Evolutionary conservation across 2,329 filamentous ascomycete species (phyloP).

Genomic region (Cladophialophora chaetospira): DNA sequence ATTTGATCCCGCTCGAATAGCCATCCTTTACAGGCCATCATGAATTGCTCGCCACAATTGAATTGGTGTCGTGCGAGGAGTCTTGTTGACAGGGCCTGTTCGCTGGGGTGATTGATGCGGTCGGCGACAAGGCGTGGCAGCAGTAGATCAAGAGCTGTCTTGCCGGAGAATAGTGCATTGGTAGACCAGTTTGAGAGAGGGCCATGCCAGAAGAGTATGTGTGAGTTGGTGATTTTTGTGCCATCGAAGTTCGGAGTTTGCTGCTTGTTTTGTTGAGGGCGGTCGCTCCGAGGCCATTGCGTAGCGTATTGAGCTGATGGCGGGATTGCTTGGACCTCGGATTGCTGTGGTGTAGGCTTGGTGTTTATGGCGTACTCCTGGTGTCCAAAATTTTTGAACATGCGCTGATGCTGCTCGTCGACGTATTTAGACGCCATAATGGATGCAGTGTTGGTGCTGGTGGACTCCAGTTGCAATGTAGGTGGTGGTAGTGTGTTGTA

Average conservation of each 20-base stretch:
- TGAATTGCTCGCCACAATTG: conserved; percentile 23
- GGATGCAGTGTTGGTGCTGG: too few relatives aligned
- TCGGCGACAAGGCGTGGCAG: conserved; percentile 4
- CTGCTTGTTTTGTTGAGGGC: too few relatives aligned
- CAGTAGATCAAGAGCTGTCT: conserved; percentile 5
- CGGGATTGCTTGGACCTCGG: too few relatives aligned
- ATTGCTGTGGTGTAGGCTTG: too few relatives aligned
- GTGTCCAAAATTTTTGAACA: too few relatives aligned
- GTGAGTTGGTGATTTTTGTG: conserved; percentile 61
- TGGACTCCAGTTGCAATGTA: too few relatives aligned
- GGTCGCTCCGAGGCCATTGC: too few relatives aligned
- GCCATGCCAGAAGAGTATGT: conserved; percentile 88
- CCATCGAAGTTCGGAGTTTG: not conserved
- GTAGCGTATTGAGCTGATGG: too few relatives aligned
- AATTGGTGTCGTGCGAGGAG: conserved; percentile 16
- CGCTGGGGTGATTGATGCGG: conserved; percentile 9
- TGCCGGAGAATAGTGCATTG: conserved; percentile 4
- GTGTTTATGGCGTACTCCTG: too few relatives aligned
- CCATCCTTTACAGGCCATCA: conserved; percentile 27
- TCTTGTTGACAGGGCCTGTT: not conserved
- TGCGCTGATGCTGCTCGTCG: not conserved
- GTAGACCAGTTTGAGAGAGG: conserved; percentile 72
- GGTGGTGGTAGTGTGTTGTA: too few relatives aligned
- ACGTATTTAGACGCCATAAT: not conserved
- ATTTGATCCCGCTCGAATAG: conserved; percentile 15